Evolutionary conservation across 169 alveolate species (phyloP).

Genomic region (Cryptosporidium felis): DNA sequence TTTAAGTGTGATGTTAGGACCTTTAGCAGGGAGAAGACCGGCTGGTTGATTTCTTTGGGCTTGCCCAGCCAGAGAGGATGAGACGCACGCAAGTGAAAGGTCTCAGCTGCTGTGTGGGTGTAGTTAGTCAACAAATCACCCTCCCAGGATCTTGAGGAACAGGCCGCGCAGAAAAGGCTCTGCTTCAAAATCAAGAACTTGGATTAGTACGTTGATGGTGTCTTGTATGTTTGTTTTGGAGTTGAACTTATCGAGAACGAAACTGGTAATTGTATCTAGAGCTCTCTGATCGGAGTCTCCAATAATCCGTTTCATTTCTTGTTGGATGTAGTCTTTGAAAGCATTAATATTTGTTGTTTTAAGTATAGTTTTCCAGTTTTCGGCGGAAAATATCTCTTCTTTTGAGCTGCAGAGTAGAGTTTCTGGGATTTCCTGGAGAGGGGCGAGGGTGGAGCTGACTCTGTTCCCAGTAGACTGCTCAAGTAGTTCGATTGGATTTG

Average conservation of each 20-base stretch:
- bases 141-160: constrained; percentile 18
- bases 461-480: too few species aligned
- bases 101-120: too few species aligned
- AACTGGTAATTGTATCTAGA: constrained; percentile 28
- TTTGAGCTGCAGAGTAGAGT: too few species aligned
- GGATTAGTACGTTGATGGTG: background rate
- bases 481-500: too few species aligned
- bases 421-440: too few species aligned
- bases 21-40: too few species aligned
- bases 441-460: too few species aligned
- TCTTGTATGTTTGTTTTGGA: background rate
- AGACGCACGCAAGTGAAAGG: too few species aligned
- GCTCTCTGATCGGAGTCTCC: constrained; percentile 45
- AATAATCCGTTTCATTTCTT: constrained; percentile 44
- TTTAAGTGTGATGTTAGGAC: too few species aligned
- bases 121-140: too few species aligned
- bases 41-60: too few species aligned
- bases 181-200: constrained; percentile 27
- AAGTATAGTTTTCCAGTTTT: constrained; percentile 31
- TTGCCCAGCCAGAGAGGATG: too few species aligned
- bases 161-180: constrained; percentile 18
- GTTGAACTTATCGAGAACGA: background rate
- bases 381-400: background rate
- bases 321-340: background rate
- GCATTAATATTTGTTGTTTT: background rate